phyloP scores from a whole-genome alignment of 352 stramenopile species.

The Globisporangium spiculum region DNA sequence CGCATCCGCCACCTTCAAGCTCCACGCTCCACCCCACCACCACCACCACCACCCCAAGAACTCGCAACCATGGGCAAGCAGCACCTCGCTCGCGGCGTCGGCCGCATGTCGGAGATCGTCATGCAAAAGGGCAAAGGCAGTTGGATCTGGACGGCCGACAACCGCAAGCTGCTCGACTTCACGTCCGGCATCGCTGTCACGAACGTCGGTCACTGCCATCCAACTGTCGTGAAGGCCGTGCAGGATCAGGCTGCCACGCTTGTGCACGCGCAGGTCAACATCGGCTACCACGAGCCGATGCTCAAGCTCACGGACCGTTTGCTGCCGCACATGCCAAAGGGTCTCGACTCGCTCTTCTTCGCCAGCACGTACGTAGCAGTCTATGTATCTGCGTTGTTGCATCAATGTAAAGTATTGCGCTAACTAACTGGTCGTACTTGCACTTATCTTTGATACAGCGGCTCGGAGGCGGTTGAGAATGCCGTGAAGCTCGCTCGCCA shows the following conservation, averaged over 20 bases:
- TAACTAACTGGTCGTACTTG: neutral
- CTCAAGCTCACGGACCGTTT: slow-evolving; percentile 87
- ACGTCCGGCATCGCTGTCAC: slow-evolving; percentile 92
- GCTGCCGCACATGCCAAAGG: slow-evolving; percentile 70
- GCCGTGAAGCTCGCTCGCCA: slow-evolving; percentile 91
- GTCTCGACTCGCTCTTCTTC: slow-evolving; percentile 89
- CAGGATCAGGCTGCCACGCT: slow-evolving; percentile 88
- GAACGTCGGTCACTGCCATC: slow-evolving; percentile 92
- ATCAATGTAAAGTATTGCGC: neutral
- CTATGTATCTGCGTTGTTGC: neutral
- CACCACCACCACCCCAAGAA: neutral
- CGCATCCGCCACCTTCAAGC: slow-evolving; percentile 15
- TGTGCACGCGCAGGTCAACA: slow-evolving; percentile 91
- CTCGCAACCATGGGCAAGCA: slow-evolving; percentile 54
- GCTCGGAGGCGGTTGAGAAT: slow-evolving; percentile 92
- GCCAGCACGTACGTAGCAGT: slow-evolving; percentile 49
- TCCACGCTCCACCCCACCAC: neutral
- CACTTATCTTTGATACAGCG: slow-evolving; percentile 30
- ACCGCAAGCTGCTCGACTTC: slow-evolving; percentile 91
- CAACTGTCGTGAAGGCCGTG: slow-evolving; percentile 85
- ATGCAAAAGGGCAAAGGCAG: slow-evolving; percentile 82
- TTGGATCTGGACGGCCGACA: slow-evolving; percentile 86
- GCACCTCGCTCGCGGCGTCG: slow-evolving; percentile 69
- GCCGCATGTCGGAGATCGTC: slow-evolving; percentile 84
- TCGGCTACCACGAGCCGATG: slow-evolving; percentile 91